Conservation (phyloP, 108 stramenopile genomes). For the Cylindrotheca closterium region DNA sequence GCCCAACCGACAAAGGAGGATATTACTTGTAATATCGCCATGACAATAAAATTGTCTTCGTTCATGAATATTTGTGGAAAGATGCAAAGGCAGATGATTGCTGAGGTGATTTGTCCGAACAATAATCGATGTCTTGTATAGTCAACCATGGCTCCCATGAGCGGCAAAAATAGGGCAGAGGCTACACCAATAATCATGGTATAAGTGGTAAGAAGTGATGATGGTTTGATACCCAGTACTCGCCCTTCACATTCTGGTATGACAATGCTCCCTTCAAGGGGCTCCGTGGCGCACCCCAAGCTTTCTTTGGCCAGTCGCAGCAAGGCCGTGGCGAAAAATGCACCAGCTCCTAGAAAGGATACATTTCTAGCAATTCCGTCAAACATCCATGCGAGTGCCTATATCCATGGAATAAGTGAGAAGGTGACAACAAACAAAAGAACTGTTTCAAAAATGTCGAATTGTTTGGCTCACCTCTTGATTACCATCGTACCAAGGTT, state of each 20-base stretch:
- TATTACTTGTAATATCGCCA: slow-evolving; percentile 45
- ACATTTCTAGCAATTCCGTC: slow-evolving; percentile 46
- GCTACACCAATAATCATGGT: slow-evolving; percentile 60
- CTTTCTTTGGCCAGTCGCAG: slow-evolving; percentile 58
- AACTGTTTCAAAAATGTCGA: no score
- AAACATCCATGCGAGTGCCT: slow-evolving; percentile 64
- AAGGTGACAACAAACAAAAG: background rate
- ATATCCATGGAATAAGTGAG: background rate
- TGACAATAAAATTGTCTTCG: slow-evolving; percentile 51
- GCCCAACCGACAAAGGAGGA: slow-evolving; percentile 62
- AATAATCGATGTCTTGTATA: slow-evolving; percentile 57
- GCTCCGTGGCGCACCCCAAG: slow-evolving; percentile 54
- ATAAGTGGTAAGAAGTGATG: slow-evolving; percentile 66
- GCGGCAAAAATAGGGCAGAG: slow-evolving; percentile 40
- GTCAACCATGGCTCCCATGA: slow-evolving; percentile 77
- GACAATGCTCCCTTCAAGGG: slow-evolving; percentile 34
- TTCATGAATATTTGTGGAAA: slow-evolving; percentile 58
- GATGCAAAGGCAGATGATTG: slow-evolving; percentile 39
- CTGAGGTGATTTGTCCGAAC: slow-evolving; percentile 44
- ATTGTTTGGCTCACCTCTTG: slow-evolving; percentile 31
- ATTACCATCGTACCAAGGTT: slow-evolving; percentile 50
- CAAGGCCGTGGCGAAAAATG: slow-evolving; percentile 66
- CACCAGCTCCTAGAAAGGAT: slow-evolving; percentile 54
- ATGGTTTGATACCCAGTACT: slow-evolving; percentile 70
- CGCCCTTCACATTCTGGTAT: slow-evolving; percentile 51